Conservation (phyloP, 495 filamentous ascomycete genomes). For the Viridothelium virens region DNA sequence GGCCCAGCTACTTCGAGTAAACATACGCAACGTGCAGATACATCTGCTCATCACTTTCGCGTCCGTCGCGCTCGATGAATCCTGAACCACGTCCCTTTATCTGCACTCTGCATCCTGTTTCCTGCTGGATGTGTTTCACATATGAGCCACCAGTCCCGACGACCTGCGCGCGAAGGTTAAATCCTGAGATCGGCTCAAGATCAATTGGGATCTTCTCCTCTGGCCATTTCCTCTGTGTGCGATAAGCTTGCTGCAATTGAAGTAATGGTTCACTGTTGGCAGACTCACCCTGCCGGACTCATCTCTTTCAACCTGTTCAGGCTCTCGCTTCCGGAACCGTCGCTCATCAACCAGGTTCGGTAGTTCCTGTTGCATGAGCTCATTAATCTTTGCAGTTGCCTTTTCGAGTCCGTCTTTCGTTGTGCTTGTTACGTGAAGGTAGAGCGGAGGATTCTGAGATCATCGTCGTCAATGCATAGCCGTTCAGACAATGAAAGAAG, state of each 20-base stretch:
- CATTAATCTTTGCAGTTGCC: slow-evolving; percentile 76
- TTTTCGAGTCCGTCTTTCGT: slow-evolving; percentile 84
- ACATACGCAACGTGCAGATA: slow-evolving; percentile 89
- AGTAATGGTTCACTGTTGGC: not conserved
- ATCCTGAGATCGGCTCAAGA: slow-evolving; percentile 86
- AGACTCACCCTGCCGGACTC: slow-evolving; percentile 74
- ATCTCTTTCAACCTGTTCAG: slow-evolving; percentile 85
- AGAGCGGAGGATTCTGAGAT: slow-evolving; percentile 84
- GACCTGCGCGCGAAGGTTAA: slow-evolving; percentile 91
- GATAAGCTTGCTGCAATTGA: slow-evolving; percentile 29
- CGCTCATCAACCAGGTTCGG: slow-evolving; percentile 94
- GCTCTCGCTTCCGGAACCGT: slow-evolving; percentile 81
- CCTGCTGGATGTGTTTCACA: slow-evolving; percentile 94
- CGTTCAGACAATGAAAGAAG: slow-evolving; percentile 5
- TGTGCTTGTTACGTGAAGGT: slow-evolving; percentile 90
- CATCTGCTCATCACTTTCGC: slow-evolving; percentile 91
- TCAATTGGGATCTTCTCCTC: slow-evolving; percentile 87
- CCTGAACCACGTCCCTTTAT: slow-evolving; percentile 97
- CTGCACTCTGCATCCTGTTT: slow-evolving; percentile 89
- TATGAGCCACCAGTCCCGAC: slow-evolving; percentile 89
- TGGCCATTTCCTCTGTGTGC: slow-evolving; percentile 87
- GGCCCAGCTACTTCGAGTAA: not conserved
- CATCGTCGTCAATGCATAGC: slow-evolving; percentile 5
- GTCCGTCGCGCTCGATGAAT: slow-evolving; percentile 72
- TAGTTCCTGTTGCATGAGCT: slow-evolving; percentile 92